Evolutionary conservation across 768 basidiomycete species (phyloP), one percentile per base, ranked within the genome.

Genomic region (Boletus reticuloceps): DNA sequence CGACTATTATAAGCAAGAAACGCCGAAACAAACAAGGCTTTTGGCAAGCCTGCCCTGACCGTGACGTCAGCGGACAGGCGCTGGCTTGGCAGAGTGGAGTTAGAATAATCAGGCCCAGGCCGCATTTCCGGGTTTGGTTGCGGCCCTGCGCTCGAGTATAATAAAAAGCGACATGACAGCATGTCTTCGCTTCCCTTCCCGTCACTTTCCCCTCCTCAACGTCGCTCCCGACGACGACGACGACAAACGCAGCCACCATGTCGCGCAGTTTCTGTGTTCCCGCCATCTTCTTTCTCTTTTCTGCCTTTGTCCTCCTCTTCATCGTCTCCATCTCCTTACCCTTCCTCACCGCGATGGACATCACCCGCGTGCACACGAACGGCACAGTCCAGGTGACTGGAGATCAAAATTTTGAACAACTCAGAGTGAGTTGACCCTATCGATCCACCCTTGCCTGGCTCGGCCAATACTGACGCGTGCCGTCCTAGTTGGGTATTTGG

Each of bases 251-350:
- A 22, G 12, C 36, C 58, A 49, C 5, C 42, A 81, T 78, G 77
- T 58, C 74, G 20, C 78, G 83, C 58, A 62, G 70, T 25, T 82
- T 86, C 72, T 85, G 84, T 64, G 74, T 89, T 56, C 84, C 85
- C 4, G 85, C 82, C 32, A 61, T 81, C 37, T 68, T 83, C 59
- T 77, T 82, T 60, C 72, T 89, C 50, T 74, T 82, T 62, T 72
- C 69, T 42, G 88, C 89, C 27, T 79, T 89, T 54, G 77, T 86
- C 2, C 79, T 91, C 58, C 80, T 79, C 60, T 74, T 90, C 65
- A 72, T 91, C 58, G 80, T 83, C 32, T 84, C 88, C 13, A 77
- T 91, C 47, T 91, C 89, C 16, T 73, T 90, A 4, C 89, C 90
- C 1, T 84, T 74, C 71, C 75, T 91, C 20, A 75, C 84, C 19